phyloP scores from a whole-genome alignment of 495 filamentous ascomycete genomes.

The Penicillium bovifimosum region DNA sequence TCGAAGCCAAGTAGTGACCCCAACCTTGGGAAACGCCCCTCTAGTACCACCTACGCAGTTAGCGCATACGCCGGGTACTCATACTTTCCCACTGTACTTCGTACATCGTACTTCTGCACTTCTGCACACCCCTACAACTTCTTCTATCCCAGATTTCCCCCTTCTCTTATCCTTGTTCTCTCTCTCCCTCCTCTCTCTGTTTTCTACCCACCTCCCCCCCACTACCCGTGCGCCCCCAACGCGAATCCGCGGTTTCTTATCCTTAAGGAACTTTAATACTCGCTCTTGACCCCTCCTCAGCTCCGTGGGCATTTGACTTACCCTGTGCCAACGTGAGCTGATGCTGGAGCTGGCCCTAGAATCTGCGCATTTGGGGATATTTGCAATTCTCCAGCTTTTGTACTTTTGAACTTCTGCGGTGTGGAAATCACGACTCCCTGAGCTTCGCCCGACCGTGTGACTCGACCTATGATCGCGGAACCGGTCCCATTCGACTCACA shows the following conservation, averaged over 20 bases:
- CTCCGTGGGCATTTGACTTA: background rate
- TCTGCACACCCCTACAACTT: background rate
- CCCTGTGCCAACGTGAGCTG: background rate
- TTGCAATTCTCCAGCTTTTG: no score
- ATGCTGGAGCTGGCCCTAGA: background rate
- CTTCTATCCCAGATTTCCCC: background rate
- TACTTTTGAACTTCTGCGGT: background rate
- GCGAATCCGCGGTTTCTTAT: slow-evolving; percentile 7
- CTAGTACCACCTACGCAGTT: background rate
- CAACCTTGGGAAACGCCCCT: background rate
- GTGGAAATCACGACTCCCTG: background rate
- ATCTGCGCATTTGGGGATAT: background rate
- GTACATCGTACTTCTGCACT: slow-evolving; percentile 5
- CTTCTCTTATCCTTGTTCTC: slow-evolving; percentile 5
- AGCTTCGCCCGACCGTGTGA: background rate
- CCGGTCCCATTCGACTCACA: background rate
- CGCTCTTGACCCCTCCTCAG: slow-evolving; percentile 1
- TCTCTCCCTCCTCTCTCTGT: slow-evolving; percentile 2
- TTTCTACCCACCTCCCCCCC: background rate
- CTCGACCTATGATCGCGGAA: background rate
- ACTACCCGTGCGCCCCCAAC: slow-evolving; percentile 1
- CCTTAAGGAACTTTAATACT: slow-evolving; percentile 11
- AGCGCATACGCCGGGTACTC: background rate
- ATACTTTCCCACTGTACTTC: background rate
- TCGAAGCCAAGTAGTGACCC: background rate